Evolutionary conservation across 495 filamentous ascomycete species (phyloP).

Genomic region (Penicillium herquei): DNA sequence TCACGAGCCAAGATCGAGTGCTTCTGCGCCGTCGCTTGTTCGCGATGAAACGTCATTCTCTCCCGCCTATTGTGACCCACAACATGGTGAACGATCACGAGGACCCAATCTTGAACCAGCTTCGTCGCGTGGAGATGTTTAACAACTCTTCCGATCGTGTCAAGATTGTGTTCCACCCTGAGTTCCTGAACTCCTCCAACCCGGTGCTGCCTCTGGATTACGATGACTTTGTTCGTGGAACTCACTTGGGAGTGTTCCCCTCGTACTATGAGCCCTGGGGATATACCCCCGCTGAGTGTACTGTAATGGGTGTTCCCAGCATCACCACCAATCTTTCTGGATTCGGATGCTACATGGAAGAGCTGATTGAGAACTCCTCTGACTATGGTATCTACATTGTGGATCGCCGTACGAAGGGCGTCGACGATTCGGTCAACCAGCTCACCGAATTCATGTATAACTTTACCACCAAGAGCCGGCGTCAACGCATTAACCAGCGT

Average conservation of each 20-base stretch:
- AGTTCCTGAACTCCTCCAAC: slow-evolving; percentile 94
- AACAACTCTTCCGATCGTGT: slow-evolving; percentile 93
- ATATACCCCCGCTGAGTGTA: slow-evolving; percentile 97
- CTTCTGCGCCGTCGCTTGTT: slow-evolving; percentile 89
- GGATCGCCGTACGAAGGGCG: slow-evolving; percentile 90
- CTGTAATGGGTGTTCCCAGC: slow-evolving; percentile 97
- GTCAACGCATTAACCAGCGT: slow-evolving; percentile 96
- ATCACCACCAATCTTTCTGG: slow-evolving; percentile 98
- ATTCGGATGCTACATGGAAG: slow-evolving; percentile 99
- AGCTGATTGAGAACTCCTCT: slow-evolving; percentile 93
- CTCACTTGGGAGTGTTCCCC: slow-evolving; percentile 90
- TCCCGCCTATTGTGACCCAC: slow-evolving; percentile 98
- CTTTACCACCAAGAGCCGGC: slow-evolving; percentile 88
- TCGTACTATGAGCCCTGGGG: slow-evolving; percentile 99
- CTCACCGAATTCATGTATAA: slow-evolving; percentile 91
- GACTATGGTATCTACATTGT: slow-evolving; percentile 99
- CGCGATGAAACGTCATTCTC: slow-evolving; percentile 86
- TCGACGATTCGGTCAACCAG: slow-evolving; percentile 97
- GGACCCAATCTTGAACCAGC: slow-evolving; percentile 94
- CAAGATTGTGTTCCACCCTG: slow-evolving; percentile 96
- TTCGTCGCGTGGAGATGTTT: slow-evolving; percentile 93
- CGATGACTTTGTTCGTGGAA: slow-evolving; percentile 97
- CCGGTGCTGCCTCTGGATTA: slow-evolving; percentile 95
- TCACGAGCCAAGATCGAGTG: slow-evolving; percentile 87
- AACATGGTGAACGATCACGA: slow-evolving; percentile 96